Percentiles rank a stretch among this genome's conserved stretches.
These are phyloP conservation scores for Senecio squalidus DNA, from an alignment of 140 eudicot species.

Conservation along the genomic window DNA sequence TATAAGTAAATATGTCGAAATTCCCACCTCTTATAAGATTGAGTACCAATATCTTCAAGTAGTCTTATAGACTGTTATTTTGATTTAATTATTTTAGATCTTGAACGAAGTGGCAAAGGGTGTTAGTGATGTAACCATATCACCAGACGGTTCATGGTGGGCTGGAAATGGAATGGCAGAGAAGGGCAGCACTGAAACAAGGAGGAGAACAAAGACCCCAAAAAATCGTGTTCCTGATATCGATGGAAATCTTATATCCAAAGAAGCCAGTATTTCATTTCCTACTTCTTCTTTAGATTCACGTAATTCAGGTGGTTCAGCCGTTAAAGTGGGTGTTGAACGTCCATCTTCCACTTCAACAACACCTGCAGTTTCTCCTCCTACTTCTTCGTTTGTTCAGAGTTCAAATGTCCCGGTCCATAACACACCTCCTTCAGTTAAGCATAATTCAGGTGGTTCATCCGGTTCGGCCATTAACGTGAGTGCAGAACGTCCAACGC, in stretches of 20 bases:
- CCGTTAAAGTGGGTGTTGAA: too few species aligned
- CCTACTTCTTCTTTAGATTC: background rate
- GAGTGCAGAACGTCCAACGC: background rate
- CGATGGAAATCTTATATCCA: background rate
- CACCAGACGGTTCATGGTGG: conserved; percentile 41
- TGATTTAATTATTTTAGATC: conserved; percentile 24
- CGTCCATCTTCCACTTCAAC: too few species aligned
- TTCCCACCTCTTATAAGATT: too few species aligned
- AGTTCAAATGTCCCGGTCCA: too few species aligned
- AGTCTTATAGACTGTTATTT: conserved; percentile 2
- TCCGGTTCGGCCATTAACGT: background rate
- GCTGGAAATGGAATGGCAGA: conserved; percentile 8
- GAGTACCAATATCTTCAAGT: background rate
- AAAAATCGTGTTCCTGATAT: background rate
- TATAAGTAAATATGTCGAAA: too few species aligned
- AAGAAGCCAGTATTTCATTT: background rate
- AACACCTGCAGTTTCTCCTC: too few species aligned
- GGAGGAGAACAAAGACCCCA: background rate
- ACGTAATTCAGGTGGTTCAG: background rate
- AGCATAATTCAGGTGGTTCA: too few species aligned
- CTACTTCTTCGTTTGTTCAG: too few species aligned
- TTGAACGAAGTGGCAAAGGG: conserved; percentile 33
- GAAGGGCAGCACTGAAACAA: background rate
- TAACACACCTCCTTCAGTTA: too few species aligned
- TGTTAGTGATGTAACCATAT: conserved; percentile 24